Conservation (phyloP, 345 rosid genomes). For the Luvunga scandens region DNA sequence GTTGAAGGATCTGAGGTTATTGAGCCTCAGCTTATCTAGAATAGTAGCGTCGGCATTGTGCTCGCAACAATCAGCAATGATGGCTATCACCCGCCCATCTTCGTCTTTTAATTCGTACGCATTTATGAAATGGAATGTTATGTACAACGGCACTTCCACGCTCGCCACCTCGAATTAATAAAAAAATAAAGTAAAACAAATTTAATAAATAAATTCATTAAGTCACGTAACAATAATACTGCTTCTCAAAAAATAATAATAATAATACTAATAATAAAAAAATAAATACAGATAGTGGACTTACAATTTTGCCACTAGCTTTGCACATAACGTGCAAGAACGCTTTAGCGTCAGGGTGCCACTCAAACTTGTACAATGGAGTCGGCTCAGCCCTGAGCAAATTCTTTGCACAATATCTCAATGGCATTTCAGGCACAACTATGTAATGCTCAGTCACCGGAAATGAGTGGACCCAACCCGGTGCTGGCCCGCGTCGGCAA, state of each 20-base stretch:
- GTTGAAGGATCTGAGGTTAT: slow-evolving; percentile 61
- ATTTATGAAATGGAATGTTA: slow-evolving; percentile 92
- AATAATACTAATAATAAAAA: neutral
- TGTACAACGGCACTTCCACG: slow-evolving; percentile 84
- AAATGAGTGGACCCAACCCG: slow-evolving; percentile 98
- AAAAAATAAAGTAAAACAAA: too few relatives aligned
- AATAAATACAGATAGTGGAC: slow-evolving; percentile 12
- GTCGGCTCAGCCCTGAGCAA: slow-evolving; percentile 88
- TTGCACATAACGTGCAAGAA: slow-evolving; percentile 82
- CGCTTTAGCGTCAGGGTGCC: slow-evolving; percentile 79
- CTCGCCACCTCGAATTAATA: slow-evolving; percentile 62
- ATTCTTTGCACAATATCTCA: slow-evolving; percentile 77
- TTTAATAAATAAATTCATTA: neutral
- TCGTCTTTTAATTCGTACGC: slow-evolving; percentile 86
- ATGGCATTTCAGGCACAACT: slow-evolving; percentile 87
- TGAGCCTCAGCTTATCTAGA: slow-evolving; percentile 71
- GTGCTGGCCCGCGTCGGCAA: slow-evolving; percentile 78
- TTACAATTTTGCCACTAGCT: slow-evolving; percentile 81
- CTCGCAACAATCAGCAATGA: slow-evolving; percentile 90
- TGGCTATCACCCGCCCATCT: slow-evolving; percentile 62
- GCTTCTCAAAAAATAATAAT: neutral
- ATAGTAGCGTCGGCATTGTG: slow-evolving; percentile 78
- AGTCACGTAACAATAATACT: neutral
- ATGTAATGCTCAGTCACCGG: slow-evolving; percentile 84
- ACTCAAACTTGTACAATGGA: slow-evolving; percentile 85